These are phyloP conservation scores for Amphirosellinia nigrospora DNA, from an alignment of 495 filamentous ascomycete genomes.

Conservation along the genomic window DNA sequence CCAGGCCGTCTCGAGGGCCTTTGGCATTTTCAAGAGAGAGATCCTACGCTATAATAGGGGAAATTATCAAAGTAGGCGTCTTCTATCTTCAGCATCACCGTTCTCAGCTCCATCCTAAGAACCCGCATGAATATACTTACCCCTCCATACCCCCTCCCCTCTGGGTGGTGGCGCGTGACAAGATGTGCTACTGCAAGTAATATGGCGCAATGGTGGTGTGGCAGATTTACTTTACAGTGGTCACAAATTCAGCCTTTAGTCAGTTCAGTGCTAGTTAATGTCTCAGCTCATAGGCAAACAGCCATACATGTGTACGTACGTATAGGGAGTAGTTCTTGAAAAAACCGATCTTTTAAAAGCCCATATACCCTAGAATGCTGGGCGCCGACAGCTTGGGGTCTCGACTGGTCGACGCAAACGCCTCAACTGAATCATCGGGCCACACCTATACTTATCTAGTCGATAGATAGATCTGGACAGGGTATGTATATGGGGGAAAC, in stretches of 20 bases:
- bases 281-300: neutral
- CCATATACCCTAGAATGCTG: slow-evolving; percentile 10
- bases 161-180: slow-evolving; percentile 16
- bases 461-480: slow-evolving; percentile 6
- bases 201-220: slow-evolving; percentile 23
- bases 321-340: neutral
- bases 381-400: slow-evolving; percentile 1
- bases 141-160: neutral
- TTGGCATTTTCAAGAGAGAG: neutral
- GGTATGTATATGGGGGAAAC: neutral
- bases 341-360: neutral
- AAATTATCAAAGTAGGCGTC: slow-evolving; percentile 5
- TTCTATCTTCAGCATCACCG: neutral
- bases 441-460: neutral
- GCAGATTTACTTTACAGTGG: slow-evolving; percentile 3
- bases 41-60: slow-evolving; percentile 12
- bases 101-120: slow-evolving; percentile 3
- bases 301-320: too few species aligned
- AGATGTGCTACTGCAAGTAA: slow-evolving; percentile 21
- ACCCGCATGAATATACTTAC: neutral
- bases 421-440: neutral
- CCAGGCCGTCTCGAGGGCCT: neutral
- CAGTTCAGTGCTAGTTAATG: neutral
- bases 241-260: neutral
- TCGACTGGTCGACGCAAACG: slow-evolving; percentile 15